Conservation (phyloP, 768 basidiomycete species). For the Macrolepiota albuminosa region DNA sequence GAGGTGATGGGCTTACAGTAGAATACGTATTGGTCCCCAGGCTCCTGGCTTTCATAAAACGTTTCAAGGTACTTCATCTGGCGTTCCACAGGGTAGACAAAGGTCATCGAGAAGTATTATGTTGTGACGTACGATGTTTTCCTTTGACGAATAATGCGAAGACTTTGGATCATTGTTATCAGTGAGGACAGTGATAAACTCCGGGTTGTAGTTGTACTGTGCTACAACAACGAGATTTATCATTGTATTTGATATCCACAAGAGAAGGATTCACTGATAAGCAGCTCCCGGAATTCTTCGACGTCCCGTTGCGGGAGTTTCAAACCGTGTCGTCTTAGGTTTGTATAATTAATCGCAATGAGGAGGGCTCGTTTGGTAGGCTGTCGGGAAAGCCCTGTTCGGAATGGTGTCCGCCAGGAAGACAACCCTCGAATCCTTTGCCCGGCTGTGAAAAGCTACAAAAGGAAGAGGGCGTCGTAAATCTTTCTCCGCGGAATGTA, state of each 20-base stretch:
- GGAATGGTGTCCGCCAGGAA: background rate
- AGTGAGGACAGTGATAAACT: background rate
- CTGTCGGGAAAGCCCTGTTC: background rate
- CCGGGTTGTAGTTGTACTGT: background rate
- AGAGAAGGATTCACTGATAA: background rate
- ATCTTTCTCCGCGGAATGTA: background rate
- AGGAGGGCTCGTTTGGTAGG: background rate
- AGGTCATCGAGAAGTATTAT: background rate
- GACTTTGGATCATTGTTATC: background rate
- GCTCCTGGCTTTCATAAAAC: background rate
- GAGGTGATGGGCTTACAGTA: background rate
- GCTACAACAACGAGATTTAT: background rate
- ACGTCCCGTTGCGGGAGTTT: background rate
- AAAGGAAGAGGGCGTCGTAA: background rate
- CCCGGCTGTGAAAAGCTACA: background rate
- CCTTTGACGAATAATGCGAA: background rate
- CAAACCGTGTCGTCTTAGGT: background rate
- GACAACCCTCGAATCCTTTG: background rate
- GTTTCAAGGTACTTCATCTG: background rate
- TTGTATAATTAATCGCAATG: background rate
- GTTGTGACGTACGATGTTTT: background rate
- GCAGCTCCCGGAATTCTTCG: background rate
- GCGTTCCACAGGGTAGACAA: too few species aligned
- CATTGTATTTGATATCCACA: background rate
- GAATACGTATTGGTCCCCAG: background rate